These are phyloP conservation scores for Lunularia cruciata DNA, from an alignment of 225 moss, liverwort and hornwort species.

Conservation along the genomic window DNA sequence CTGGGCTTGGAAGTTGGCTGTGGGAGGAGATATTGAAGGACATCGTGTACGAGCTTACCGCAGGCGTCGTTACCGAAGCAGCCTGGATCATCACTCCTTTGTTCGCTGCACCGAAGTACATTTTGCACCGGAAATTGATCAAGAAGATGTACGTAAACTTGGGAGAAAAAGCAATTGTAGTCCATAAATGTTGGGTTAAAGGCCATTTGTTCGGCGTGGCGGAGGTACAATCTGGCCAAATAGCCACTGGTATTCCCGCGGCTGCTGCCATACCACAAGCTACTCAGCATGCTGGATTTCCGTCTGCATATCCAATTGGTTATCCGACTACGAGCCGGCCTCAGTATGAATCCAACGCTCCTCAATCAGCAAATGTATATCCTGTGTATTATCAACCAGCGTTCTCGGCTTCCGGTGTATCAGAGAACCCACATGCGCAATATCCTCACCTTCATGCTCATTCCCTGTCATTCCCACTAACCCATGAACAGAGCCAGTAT, in stretches of 20 bases:
- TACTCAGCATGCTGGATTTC: too few species aligned
- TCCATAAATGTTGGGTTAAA: slow-evolving; percentile 36
- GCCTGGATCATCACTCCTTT: slow-evolving; percentile 48
- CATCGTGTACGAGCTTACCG: slow-evolving; percentile 32
- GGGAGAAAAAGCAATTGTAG: slow-evolving; percentile 45
- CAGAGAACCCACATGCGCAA: too few species aligned
- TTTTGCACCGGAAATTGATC: slow-evolving; percentile 47
- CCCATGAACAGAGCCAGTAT: slow-evolving; percentile 3
- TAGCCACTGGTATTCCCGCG: too few species aligned
- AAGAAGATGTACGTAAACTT: slow-evolving; percentile 51
- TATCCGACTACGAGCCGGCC: too few species aligned
- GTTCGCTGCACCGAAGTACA: slow-evolving; percentile 46
- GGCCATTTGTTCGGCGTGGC: slow-evolving; percentile 15
- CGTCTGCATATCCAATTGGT: too few species aligned
- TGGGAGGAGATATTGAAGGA: slow-evolving; percentile 47
- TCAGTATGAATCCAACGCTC: not conserved
- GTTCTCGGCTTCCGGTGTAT: not conserved
- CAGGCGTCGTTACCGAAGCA: slow-evolving; percentile 32
- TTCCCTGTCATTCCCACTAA: too few species aligned
- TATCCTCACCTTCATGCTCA: too few species aligned
- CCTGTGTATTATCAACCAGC: slow-evolving; percentile 6
- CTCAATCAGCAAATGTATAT: not conserved
- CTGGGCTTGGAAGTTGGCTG: slow-evolving; percentile 38
- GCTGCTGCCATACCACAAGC: not conserved
- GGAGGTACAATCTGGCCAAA: too few species aligned